phyloP scores from a whole-genome alignment of 177 flowering plant species.

The Vitis hybrid region DNA sequence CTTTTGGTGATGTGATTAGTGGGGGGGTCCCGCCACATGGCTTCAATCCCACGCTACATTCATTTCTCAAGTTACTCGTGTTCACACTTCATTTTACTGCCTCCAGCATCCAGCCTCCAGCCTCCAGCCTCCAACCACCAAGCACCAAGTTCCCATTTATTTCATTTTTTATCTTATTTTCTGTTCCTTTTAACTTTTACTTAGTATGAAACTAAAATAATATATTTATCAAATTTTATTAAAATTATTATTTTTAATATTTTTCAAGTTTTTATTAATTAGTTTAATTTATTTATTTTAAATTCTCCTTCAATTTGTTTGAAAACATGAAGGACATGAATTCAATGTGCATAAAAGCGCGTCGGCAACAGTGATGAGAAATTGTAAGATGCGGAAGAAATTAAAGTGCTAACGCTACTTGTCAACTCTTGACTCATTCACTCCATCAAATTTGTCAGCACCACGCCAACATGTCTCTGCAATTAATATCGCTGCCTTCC shows the following conservation, averaged over 20 bases:
- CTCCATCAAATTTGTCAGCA: not conserved
- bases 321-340: no score
- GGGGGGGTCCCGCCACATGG: not conserved
- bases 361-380: no score
- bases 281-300: no score
- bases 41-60: not conserved
- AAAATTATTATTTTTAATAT: not conserved
- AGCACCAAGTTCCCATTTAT: not conserved
- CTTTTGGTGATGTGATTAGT: not conserved
- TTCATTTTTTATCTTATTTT: not conserved
- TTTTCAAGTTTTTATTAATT: not conserved
- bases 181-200: not conserved
- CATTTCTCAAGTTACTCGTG: no score
- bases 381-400: no score
- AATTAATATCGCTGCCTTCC: no score
- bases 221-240: not conserved
- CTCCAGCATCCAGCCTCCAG: no score
- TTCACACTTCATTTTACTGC: no score
- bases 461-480: not conserved
- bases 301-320: no score
- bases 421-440: not conserved
- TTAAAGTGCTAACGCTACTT: no score
- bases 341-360: no score
- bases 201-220: not conserved
- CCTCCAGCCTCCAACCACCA: no score